Percentiles rank a stretch among this genome's conserved stretches.
phyloP scores from a whole-genome alignment of 495 filamentous ascomycete genomes.

The Aspergillus diversus region DNA sequence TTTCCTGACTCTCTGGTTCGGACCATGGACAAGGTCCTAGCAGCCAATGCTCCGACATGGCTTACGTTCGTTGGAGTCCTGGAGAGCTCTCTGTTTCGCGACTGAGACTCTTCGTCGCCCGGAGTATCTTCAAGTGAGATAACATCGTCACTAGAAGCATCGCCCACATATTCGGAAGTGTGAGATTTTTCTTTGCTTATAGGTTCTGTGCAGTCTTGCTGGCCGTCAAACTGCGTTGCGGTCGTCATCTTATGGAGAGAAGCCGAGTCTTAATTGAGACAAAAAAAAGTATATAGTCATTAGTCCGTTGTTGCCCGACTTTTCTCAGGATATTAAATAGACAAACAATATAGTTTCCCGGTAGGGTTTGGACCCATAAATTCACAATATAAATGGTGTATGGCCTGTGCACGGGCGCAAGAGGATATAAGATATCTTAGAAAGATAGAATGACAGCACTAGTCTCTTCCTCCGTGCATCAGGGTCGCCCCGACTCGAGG shows the following conservation, averaged over 20 bases:
- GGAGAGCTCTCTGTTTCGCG: constrained; percentile 23
- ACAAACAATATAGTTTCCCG: background rate
- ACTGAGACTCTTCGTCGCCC: constrained; percentile 33
- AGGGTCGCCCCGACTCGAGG: no score
- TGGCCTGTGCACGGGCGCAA: background rate
- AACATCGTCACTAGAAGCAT: constrained; percentile 12
- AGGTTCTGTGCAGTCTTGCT: background rate
- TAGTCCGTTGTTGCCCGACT: background rate
- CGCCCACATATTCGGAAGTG: constrained; percentile 1
- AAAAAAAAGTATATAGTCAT: background rate
- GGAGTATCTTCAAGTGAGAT: constrained; percentile 10
- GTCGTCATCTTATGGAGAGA: constrained; percentile 6
- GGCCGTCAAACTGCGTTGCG: background rate
- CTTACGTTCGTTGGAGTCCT: constrained; percentile 36
- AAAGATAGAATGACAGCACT: background rate
- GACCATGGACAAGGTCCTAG: constrained; percentile 41
- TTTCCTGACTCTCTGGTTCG: constrained; percentile 52
- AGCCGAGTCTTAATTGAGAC: background rate
- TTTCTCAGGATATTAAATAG: background rate
- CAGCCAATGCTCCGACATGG: constrained; percentile 25
- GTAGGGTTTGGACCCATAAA: background rate
- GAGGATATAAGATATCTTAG: background rate
- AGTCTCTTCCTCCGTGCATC: background rate
- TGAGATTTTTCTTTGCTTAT: constrained; percentile 6
- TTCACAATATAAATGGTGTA: background rate